Evolutionary conservation across 75 land plant species (phyloP), one percentile per base, ranked within the genome.

Genomic region (Pseudotsuga menziesii): DNA sequence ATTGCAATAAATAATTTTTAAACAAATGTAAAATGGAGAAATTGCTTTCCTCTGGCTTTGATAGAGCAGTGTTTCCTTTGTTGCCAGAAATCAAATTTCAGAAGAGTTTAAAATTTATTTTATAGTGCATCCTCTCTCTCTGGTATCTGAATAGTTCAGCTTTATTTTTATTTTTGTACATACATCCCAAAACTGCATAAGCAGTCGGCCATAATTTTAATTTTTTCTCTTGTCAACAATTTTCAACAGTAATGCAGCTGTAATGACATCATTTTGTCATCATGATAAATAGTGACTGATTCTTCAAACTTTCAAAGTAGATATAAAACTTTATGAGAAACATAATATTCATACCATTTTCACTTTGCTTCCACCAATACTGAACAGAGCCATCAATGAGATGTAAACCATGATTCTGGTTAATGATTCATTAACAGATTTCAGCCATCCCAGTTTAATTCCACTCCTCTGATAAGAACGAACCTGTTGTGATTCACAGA

Each of bases 351-450:
- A 84, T 84, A 97, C 99, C 25, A 98, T 83, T 77, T 97, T 94
- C 59, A 97, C 99, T 91, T 97, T 97, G 70, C 75, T 83, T 89
- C 99, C 99, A 78, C 99, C 99, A 80, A 97, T 90, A 76, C 80
- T 84, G 86, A 94, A 94, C 57, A 97, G 85, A 61, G 99, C 78
- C 89, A 97, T 75, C 75, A 97, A 80, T 52, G 99, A 94, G 57
- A 97, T 69, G 80, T 97, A 97, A 35, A 97, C 86, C 39, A 89
- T 93, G 67, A 89, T 71, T 58, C 99, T 88, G 16, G 99, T 97
- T 79, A 91, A 75, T 36, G 99, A 89, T 85, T 97, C 99, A 82
- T 97, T 97, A 16, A 90, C 70, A 67, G 99, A 92, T 61, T 89
- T 97, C 69, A 94, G 82, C 79, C 83, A 79, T 58, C 99, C 99